Evolutionary conservation across 768 basidiomycete species (phyloP), one percentile per base, ranked within the genome.

Genomic region (Mycena maculata): DNA sequence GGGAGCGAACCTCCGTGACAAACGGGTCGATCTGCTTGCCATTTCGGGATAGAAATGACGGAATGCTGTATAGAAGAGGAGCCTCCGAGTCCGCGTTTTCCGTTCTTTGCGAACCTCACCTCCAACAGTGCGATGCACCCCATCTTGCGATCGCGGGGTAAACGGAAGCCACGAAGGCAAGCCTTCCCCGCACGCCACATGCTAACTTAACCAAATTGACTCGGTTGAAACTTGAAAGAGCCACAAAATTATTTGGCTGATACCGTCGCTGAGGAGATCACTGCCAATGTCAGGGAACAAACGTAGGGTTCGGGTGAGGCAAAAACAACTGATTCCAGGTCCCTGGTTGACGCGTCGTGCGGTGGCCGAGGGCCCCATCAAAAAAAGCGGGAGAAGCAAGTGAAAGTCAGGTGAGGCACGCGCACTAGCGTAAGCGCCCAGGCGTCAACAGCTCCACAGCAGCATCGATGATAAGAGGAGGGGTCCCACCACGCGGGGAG

Each of bases 341-440:
- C 30, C 8, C 10, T 22, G 64, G 39, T 41, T 22, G 25, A 42
- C n/a, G n/a, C n/a, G n/a, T 33, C 42, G 56, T 6, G 41, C 33
- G 49, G 69, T 70, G 64, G 3, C 52, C 18, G 64, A 44, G 69
- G 64, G 47, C 31, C 55, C 42, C 20, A 62, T 66, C 64, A 65
- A 30, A 63, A 69, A 50, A 53, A 39, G 69, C 69, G 69, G 69
- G 48, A 70, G 69, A 70, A 70, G 42, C 36, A 44, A 10, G 49
- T 54, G 36, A 11, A 60, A 33, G 67, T 63, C 67, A 63, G 58
- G 61, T 63, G 67, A 47, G 39, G 41, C 31, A 55, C 49, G 47
- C 41, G 55, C 61, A 54, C 57, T 60, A 44, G 15, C 56, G 30
- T 30, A 44, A 31, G 52, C 69, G 68, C 64, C 58, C 28, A 36